phyloP scores from a whole-genome alignment of 2,329 filamentous ascomycete species.

The Paraphaeosphaeria sporulosa region DNA sequence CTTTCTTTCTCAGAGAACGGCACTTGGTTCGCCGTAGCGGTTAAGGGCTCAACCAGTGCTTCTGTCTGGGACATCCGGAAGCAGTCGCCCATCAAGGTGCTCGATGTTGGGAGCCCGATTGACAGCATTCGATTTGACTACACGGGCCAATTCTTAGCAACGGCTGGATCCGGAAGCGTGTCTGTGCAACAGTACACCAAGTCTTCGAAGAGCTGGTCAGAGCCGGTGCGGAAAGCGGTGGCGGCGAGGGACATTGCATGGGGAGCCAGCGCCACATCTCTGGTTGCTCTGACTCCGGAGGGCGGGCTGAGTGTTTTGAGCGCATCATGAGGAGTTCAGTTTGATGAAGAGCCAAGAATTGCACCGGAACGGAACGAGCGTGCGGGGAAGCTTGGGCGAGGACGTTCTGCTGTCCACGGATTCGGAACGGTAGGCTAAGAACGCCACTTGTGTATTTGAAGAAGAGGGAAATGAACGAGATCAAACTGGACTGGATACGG shows the following conservation, averaged over 20 bases:
- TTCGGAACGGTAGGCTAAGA: conserved; percentile 6
- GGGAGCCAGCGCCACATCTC: conserved; percentile 76
- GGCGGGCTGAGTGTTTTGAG: conserved; percentile 78
- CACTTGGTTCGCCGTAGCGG: conserved; percentile 88
- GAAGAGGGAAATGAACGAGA: conserved; percentile 2
- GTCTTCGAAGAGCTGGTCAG: conserved; percentile 85
- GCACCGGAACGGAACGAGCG: neutral
- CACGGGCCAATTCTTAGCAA: conserved; percentile 89
- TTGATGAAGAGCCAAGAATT: neutral
- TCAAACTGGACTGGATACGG: conserved; percentile 7
- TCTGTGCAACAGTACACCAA: conserved; percentile 92
- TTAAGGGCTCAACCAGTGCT: conserved; percentile 78
- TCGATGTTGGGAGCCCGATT: conserved; percentile 83
- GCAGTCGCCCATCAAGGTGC: conserved; percentile 79
- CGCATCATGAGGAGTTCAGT: conserved; percentile 24
- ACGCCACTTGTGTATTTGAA: conserved; percentile 18
- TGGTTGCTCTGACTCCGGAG: conserved; percentile 77
- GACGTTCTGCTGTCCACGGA: conserved; percentile 5
- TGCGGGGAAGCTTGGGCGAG: conserved; percentile 9
- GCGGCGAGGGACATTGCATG: conserved; percentile 77
- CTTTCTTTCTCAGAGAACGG: conserved; percentile 95
- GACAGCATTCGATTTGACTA: conserved; percentile 88
- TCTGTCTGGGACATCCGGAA: conserved; percentile 94
- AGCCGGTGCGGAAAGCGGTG: conserved; percentile 79
- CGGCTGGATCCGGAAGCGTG: conserved; percentile 79